Evolutionary conservation across 2,329 filamentous ascomycete genomes (phyloP), one percentile per base, ranked within the genome.

Genomic region (Emmonsiellopsis sp.): DNA sequence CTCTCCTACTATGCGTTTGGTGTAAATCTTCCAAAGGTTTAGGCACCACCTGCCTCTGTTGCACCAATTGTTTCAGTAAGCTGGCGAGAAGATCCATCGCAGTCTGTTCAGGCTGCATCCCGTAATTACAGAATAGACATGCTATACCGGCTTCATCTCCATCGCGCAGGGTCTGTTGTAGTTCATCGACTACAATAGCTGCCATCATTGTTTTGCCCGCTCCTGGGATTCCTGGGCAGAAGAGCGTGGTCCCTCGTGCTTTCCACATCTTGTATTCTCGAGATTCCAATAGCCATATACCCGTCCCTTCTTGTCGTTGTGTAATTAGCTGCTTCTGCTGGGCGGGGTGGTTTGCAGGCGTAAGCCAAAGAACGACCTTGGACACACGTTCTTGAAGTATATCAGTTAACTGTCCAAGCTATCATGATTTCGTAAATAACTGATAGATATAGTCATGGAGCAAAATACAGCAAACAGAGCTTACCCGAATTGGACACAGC

Each of bases 261-360:
- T 54, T 1, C 60, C 60, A 62, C 2, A 4, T 52, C 27, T 50
- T 21, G 54, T 65, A 76, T 32, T 71, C 63, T 0, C 6, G 4
- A 0, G 72, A 73, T 2, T 70, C 57, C 0, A 79, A 58, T 2
- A 80, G 62, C 76, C 76, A 79, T 47, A 70, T 54, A 0, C 75
- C 70, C 2, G 76, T 78, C 6, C 69, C 72, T n/a, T 58, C n/a
- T 43, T 77, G 68, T 42, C 67, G 17, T 17, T 17, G 1, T 17
- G 17, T 2, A 17, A 17, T 17, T 2, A 17, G 1, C 17, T 17
- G 71, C 10, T 48, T 63, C 32, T 78, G 75, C 42, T 76, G 68
- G 14, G 61, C 10, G 2, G 49, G 46, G 54, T 71, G 74, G 33
- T 74, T 62, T 3, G 62, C 52, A 2, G 61, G 57, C 0, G 71